A percentile compares a stretch with the other conserved stretches of the same genome.
Conservation (phyloP, 495 filamentous ascomycete species). For the Penicillium ochrochloron region DNA sequence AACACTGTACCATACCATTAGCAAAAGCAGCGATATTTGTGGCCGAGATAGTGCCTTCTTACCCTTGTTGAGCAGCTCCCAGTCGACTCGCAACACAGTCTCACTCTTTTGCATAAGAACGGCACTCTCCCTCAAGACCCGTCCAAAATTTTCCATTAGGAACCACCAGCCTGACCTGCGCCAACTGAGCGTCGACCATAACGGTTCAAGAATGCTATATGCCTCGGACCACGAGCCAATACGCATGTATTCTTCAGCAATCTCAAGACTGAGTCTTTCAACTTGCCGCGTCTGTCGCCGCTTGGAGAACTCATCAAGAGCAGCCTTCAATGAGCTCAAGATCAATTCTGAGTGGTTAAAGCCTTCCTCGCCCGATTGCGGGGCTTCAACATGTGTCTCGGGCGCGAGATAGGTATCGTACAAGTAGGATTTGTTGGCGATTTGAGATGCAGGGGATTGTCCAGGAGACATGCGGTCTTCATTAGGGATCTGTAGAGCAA, state of each 20-base stretch:
- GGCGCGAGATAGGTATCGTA: constrained; percentile 90
- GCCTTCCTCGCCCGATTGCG: constrained; percentile 54
- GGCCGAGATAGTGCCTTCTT: constrained; percentile 28
- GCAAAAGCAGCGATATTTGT: neutral
- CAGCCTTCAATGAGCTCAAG: constrained; percentile 60
- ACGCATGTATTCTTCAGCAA: constrained; percentile 68
- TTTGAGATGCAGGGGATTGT: constrained; percentile 67
- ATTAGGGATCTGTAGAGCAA: constrained; percentile 71
- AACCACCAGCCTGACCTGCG: constrained; percentile 81
- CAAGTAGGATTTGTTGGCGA: constrained; percentile 66
- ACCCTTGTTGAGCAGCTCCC: constrained; percentile 79
- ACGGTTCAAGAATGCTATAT: constrained; percentile 65
- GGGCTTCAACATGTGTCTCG: constrained; percentile 72
- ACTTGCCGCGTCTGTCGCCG: constrained; percentile 66
- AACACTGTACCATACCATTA: constrained; percentile 54
- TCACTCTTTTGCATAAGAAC: constrained; percentile 63
- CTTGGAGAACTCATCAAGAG: constrained; percentile 67
- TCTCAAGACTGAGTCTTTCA: constrained; percentile 70
- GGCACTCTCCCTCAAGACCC: constrained; percentile 76
- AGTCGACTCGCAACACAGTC: constrained; percentile 74
- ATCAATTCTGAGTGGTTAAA: constrained; percentile 70
- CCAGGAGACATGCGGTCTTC: constrained; percentile 73
- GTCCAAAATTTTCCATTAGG: constrained; percentile 72
- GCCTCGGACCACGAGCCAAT: constrained; percentile 67
- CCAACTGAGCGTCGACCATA: constrained; percentile 77